phyloP scores from a whole-genome alignment of 1,139 yeast genomes.

The Diutina neorugosa region DNA sequence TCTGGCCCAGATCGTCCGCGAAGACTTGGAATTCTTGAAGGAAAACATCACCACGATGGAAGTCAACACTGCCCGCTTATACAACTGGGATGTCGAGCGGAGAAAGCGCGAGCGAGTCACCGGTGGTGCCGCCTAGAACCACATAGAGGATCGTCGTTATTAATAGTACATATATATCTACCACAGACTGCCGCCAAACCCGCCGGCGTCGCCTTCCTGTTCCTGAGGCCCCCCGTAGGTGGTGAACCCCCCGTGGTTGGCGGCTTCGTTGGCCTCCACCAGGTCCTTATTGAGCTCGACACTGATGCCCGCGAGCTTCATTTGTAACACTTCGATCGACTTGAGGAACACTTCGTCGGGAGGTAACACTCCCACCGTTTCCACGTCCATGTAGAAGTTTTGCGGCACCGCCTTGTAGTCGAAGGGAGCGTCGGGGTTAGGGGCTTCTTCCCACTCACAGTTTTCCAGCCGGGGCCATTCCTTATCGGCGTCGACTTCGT shows the following conservation, averaged over 20 bases:
- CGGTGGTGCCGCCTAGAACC: neutral
- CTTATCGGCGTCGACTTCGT: constrained; percentile 71
- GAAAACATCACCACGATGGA: constrained; percentile 96
- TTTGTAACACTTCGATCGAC: constrained; percentile 75
- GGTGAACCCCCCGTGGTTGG: constrained; percentile 31
- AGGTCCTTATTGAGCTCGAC: constrained; percentile 62
- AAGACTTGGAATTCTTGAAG: constrained; percentile 79
- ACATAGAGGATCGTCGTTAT: neutral
- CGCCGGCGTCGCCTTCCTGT: neutral
- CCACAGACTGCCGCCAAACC: constrained; percentile 4
- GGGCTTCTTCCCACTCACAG: constrained; percentile 94
- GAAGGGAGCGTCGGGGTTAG: constrained; percentile 76
- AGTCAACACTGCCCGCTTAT: constrained; percentile 89
- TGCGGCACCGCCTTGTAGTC: constrained; percentile 78
- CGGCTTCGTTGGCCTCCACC: constrained; percentile 34
- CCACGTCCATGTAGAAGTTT: constrained; percentile 77
- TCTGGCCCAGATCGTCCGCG: constrained; percentile 51
- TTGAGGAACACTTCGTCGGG: constrained; percentile 83
- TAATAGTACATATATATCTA: neutral
- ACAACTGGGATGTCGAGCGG: constrained; percentile 92
- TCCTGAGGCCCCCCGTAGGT: constrained; percentile 24
- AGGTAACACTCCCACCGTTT: constrained; percentile 79
- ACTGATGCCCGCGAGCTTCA: constrained; percentile 82
- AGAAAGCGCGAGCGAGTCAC: constrained; percentile 22
- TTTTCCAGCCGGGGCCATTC: constrained; percentile 93